Base-by-base conservation (phyloP, 2,329 filamentous ascomycete species). In the Orbilia quercus region DNA sequence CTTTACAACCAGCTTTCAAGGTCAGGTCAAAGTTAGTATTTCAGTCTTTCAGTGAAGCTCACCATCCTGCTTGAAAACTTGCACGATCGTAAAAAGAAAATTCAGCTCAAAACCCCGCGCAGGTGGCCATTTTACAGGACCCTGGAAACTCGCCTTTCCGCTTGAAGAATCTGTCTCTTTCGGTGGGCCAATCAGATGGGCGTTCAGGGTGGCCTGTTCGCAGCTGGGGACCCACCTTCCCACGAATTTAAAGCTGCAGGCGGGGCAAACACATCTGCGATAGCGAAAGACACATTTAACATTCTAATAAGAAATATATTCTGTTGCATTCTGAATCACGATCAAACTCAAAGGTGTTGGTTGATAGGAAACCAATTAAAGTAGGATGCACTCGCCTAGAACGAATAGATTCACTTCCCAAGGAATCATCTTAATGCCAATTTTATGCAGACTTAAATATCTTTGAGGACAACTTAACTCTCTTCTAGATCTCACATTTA, bases 71-170 rank as follows among this genome's bases (percentile, higher is more conserved):
- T 5, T 5, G 28, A 31, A 31, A 31, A 31, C 28, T 31, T 31
- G 28, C 28, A 31, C 28, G 28, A 31, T 9, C 5, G 9, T 47
- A 72, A 73, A 73, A 73, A 73, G 69, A 73, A 73, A 73, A 73
- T 66, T 73, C 69, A 73, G 69, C 69, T 73, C 69, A 73, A 73
- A 73, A 66, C 60, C 69, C 69, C 60, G 69, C 69, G 60, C 40
- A 54, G 34, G 7, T 38, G 36, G 22, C 16, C 47, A 38, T 47
- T 47, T 31, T 44, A 40, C 57, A 70, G 65, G 12, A 16, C 20
- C n/a, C 9, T 7, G 2, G 14, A 22, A 50, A 54, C 44, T 58
- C 66, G 53, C 58, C 42, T 73, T 60, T 23, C 69, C 54, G 6
- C 48, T 73, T 72, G 7, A 20, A 40, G 69, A 18, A 60, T 45